phyloP scores from a whole-genome alignment of 495 filamentous ascomycete species.

The Cudoniella acicularis region DNA sequence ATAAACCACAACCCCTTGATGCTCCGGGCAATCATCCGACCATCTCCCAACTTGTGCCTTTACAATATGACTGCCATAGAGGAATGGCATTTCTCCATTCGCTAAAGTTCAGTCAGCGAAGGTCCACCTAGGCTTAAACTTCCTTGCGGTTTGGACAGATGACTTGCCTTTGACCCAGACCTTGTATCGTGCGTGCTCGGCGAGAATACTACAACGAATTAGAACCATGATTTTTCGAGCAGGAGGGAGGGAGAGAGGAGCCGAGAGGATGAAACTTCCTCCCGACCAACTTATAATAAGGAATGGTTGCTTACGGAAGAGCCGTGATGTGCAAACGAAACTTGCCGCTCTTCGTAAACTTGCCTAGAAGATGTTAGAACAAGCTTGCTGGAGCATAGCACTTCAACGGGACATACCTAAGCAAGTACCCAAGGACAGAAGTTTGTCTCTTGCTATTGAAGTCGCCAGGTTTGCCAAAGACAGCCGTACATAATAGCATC shows the following conservation, averaged over 20 bases:
- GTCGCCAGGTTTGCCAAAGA: constrained; percentile 89
- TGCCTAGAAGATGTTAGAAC: constrained; percentile 39
- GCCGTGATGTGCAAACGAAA: constrained; percentile 82
- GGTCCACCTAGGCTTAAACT: too few species aligned
- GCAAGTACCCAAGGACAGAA: constrained; percentile 83
- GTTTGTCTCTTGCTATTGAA: constrained; percentile 68
- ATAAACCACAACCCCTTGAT: constrained; percentile 72
- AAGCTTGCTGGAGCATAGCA: not conserved
- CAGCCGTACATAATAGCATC: constrained; percentile 86
- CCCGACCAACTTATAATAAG: too few species aligned
- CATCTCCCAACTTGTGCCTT: constrained; percentile 90
- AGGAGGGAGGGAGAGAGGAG: too few species aligned
- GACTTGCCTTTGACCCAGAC: constrained; percentile 95
- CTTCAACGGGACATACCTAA: constrained; percentile 42
- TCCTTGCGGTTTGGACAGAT: too few species aligned
- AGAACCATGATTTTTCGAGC: too few species aligned
- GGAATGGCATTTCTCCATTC: constrained; percentile 93
- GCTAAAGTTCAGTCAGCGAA: too few species aligned
- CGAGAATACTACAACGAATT: too few species aligned
- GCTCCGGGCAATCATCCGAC: constrained; percentile 81
- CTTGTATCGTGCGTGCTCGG: constrained; percentile 86
- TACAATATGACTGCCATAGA: constrained; percentile 85
- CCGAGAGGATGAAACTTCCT: too few species aligned
- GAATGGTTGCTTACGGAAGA: too few species aligned
- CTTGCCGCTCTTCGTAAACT: constrained; percentile 91